phyloP scores from a whole-genome alignment of 495 filamentous ascomycete species.

The Astrothelium subdiscretum region DNA sequence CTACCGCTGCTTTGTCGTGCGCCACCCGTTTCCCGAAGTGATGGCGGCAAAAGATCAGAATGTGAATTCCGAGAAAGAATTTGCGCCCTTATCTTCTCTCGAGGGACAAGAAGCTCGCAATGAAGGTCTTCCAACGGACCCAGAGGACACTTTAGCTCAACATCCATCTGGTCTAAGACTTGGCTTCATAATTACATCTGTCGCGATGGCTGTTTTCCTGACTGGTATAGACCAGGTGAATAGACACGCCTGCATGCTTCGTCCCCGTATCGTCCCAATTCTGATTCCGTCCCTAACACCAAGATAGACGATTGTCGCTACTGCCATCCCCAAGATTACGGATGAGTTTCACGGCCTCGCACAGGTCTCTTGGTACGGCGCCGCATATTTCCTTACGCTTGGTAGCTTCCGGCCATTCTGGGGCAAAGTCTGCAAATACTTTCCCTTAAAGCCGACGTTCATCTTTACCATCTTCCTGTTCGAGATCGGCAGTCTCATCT shows the following conservation, averaged over 20 bases:
- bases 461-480: conserved; percentile 8
- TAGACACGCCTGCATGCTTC: not conserved
- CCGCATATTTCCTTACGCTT: conserved; percentile 43
- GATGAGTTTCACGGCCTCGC: conserved; percentile 36
- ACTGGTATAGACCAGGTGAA: not conserved
- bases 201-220: not conserved
- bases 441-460: conserved; percentile 35
- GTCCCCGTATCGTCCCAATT: not conserved
- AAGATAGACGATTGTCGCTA: conserved; percentile 50
- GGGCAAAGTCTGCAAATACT: conserved; percentile 45
- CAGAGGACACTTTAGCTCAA: not conserved
- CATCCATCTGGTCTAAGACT: not conserved
- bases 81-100: not conserved
- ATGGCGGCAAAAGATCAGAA: not conserved
- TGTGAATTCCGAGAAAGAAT: not conserved
- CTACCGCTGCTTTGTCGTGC: not conserved
- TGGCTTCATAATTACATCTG: not conserved
- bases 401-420: conserved; percentile 42
- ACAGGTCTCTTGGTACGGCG: conserved; percentile 45
- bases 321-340: conserved; percentile 44
- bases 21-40: not conserved
- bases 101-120: not conserved
- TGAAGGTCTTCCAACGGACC: not conserved
- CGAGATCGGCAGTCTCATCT: conserved; percentile 13
- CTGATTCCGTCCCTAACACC: not conserved